Percentiles rank a stretch among this genome's conserved stretches.
Conservation (phyloP, 2,329 filamentous ascomycete genomes). For the Akanthomyces muscarius region DNA sequence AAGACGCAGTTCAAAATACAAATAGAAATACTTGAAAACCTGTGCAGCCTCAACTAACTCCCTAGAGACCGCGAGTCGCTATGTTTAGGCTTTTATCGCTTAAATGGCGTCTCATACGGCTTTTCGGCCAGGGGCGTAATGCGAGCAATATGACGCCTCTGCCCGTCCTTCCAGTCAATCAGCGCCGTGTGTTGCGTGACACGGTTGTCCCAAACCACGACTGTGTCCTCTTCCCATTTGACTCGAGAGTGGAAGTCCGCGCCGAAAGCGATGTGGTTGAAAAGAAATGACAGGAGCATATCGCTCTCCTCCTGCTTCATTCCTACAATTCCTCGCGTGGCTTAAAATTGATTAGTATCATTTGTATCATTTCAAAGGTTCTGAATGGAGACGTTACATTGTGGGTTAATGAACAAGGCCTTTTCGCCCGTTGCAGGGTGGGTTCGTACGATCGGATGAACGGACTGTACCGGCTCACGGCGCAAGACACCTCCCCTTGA, state of each 20-base stretch:
- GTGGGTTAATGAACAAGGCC: slow-evolving; percentile 70
- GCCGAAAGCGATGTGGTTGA: slow-evolving; percentile 37
- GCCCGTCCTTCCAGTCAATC: slow-evolving; percentile 70
- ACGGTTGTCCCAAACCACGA: slow-evolving; percentile 77
- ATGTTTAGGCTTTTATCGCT: too few relatives aligned
- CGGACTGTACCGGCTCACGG: slow-evolving; percentile 62
- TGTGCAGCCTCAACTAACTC: too few relatives aligned
- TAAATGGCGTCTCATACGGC: slow-evolving; percentile 13
- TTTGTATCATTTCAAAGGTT: too few relatives aligned
- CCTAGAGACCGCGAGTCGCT: too few relatives aligned
- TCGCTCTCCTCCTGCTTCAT: slow-evolving; percentile 80
- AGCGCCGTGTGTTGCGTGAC: slow-evolving; percentile 70
- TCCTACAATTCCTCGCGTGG: slow-evolving; percentile 71
- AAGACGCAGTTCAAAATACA: too few relatives aligned
- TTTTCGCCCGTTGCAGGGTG: slow-evolving; percentile 78
- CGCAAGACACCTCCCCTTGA: slow-evolving; percentile 62
- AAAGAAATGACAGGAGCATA: slow-evolving; percentile 63
- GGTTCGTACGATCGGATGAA: slow-evolving; percentile 68
- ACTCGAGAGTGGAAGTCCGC: slow-evolving; percentile 64
- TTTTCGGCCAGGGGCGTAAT: slow-evolving; percentile 72
- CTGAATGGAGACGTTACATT: slow-evolving; percentile 45
- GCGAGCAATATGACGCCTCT: slow-evolving; percentile 67
- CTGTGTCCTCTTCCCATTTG: slow-evolving; percentile 67
- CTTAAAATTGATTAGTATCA: slow-evolving; percentile 32
- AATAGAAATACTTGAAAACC: too few relatives aligned